Percentiles rank a stretch among this genome's conserved stretches.
These are phyloP conservation scores for Yamadazyma sp. DNA, from an alignment of 1,139 yeast species.

Conservation along the genomic window DNA sequence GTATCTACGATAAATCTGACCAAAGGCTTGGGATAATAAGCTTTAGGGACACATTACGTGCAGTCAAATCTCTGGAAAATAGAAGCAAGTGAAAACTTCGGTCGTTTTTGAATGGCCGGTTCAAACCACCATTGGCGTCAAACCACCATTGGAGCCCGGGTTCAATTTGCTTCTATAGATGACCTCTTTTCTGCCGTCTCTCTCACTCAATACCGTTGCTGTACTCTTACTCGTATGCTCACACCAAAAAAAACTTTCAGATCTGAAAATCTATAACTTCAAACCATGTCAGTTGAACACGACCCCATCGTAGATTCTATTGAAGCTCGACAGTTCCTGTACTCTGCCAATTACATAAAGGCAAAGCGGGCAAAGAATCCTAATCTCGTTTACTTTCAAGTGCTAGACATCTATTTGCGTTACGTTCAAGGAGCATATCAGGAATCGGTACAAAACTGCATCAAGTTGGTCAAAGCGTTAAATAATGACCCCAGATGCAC, in stretches of 20 bases:
- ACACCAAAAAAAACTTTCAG: neutral
- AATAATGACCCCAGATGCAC: conserved; percentile 60
- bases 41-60: conserved; percentile 9
- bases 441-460: conserved; percentile 45
- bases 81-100: too few relatives aligned
- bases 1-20: conserved; percentile 15
- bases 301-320: conserved; percentile 28
- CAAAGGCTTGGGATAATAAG: conserved; percentile 27
- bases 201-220: too few relatives aligned
- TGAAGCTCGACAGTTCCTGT: conserved; percentile 52
- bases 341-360: conserved; percentile 52
- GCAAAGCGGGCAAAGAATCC: conserved; percentile 58
- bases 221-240: neutral
- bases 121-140: too few relatives aligned
- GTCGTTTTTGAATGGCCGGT: too few relatives aligned
- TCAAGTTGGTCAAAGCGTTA: conserved; percentile 38
- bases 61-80: too few relatives aligned
- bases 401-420: conserved; percentile 47
- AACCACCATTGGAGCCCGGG: too few relatives aligned
- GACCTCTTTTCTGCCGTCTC: too few relatives aligned
- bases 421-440: conserved; percentile 42
- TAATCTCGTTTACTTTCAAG: conserved; percentile 51
- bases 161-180: too few relatives aligned
- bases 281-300: conserved; percentile 2
- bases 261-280: too few relatives aligned